These are phyloP conservation scores for Ochetophila trinervis DNA, from an alignment of 306 rosid genomes.

Conservation along the genomic window DNA sequence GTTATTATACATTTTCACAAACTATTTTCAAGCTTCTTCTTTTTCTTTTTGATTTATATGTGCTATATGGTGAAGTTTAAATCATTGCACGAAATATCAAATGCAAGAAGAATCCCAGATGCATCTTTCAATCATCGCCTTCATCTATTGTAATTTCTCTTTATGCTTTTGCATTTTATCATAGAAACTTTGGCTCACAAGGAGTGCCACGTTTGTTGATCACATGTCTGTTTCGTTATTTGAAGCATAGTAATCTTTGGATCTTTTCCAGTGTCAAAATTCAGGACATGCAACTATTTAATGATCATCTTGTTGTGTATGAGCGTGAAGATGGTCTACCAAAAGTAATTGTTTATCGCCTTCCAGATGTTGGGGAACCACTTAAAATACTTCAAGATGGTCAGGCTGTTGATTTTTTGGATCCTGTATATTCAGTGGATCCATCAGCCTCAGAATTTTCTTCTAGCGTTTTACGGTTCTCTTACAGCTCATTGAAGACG, in stretches of 20 bases:
- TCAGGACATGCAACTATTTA: slow-evolving; percentile 76
- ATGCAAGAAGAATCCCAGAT: not conserved
- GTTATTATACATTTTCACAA: not conserved
- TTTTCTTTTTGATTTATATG: not conserved
- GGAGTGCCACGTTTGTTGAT: not conserved
- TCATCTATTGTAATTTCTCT: slow-evolving; percentile 7
- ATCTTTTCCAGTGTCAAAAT: slow-evolving; percentile 64
- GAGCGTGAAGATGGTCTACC: slow-evolving; percentile 86
- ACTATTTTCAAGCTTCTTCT: not conserved
- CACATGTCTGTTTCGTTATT: not conserved
- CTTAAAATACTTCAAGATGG: slow-evolving; percentile 59
- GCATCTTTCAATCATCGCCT: not conserved
- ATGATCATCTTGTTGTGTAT: slow-evolving; percentile 56
- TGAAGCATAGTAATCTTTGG: slow-evolving; percentile 31
- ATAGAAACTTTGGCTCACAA: not conserved
- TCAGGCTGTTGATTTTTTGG: slow-evolving; percentile 54
- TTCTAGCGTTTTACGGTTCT: slow-evolving; percentile 66
- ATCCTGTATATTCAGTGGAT: slow-evolving; percentile 69
- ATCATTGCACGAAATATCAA: not conserved
- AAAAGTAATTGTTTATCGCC: slow-evolving; percentile 60
- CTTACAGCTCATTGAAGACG: slow-evolving; percentile 82
- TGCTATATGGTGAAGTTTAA: not conserved
- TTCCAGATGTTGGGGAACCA: slow-evolving; percentile 66
- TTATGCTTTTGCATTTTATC: not conserved
- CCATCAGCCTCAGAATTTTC: slow-evolving; percentile 58